Evolutionary conservation across 257 asterid genomes (phyloP), one percentile per base, ranked within the genome.

Genomic region (Hygrophila difformis): DNA sequence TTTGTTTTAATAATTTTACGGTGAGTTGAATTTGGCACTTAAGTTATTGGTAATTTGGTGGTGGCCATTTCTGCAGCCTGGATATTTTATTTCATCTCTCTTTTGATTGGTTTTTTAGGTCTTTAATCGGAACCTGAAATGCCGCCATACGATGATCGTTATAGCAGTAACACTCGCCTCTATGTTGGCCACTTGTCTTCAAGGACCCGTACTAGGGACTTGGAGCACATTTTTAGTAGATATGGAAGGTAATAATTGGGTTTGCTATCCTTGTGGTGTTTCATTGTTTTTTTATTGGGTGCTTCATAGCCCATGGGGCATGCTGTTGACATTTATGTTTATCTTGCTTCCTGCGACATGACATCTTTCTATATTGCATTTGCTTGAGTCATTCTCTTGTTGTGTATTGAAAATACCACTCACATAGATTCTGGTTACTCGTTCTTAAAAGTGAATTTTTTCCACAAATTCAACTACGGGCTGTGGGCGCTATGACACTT

Each of bases 181-280:
- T 82, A 82, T 62, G 89, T 82, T 59, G 93, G 93, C 8, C 93
- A 74, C 62, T 56, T 82, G 71, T 78, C 93, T 22, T 78, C 86
- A 5, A 62, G 89, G 57, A 82, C 93, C 43, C 81, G 86, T 44
- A 46, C 89, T 13, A 83, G 83, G 49, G 94, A 82, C 62, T 65
- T 82, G 66, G 94, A 82, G 68, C 81, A 60, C 47, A 49, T 73
- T 4, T 82, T 82, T 59, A 49, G 86, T 47, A 66, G 71, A 78
- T 78, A 78, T 57, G 94, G 94, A 57, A 82, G 89, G 94, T 82
- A 73, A 41, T 6, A 11, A 15, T 19, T 28, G 14, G 16, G 1
- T 41, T 11, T 26, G 21, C 34, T 13, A 0, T 29, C 17, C 46
- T 9, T 15, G 18, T 29, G 35, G 14, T 18, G 33, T 34, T 22